Base-by-base conservation (phyloP, 108 stramenopile species). In the Pseudonitzschia delicatissima region DNA sequence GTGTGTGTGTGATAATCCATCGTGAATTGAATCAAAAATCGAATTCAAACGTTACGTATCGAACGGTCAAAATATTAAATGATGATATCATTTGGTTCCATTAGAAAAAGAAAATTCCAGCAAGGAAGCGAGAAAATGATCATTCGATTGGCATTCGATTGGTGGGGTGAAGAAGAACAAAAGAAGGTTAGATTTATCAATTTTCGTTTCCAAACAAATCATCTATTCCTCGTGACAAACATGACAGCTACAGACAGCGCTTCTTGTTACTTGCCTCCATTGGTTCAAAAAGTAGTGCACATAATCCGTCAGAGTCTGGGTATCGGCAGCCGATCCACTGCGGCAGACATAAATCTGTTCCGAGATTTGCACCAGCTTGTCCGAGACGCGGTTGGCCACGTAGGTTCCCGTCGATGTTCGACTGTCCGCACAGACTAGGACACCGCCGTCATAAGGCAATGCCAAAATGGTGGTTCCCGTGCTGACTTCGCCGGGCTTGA, bases 381-480 rank as follows among this genome's bases (percentile, higher is more conserved):
- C 97, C 23, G 81, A 80, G 29, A 93, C 94, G 25, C 98, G 84
- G 73, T 97, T 98, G 61, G 96, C 96, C 17, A 98, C 92, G 77
- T 99, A 99, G 28, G 91, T 82, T 27, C 98, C 98, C 21, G 96
- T 98, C 39, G 96, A 97, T 2, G 92, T 92, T 37, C 98, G 89
- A 26, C 93, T 96, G 85, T 99, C 98, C 11, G 98, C 98, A 23
- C 96, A 96, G 42, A 97, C 82, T 50, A 99, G 87, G 28, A 98
- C 98, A 23, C 98, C 98, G 23, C 91, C 94, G 21, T 78, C 77
- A 77, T 88, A 98, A 28, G 76, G 77, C 13, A 96, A 79, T 20
- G 98, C 97, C 91, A 98, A 86, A 77, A 99, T 98, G 45, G 97
- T 98, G 5, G 98, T 98, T 64, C 95, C 92, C 25, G 92, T 88